Evolutionary conservation across 305 asterid species (phyloP).

Genomic region (Solanum hybrid): DNA sequence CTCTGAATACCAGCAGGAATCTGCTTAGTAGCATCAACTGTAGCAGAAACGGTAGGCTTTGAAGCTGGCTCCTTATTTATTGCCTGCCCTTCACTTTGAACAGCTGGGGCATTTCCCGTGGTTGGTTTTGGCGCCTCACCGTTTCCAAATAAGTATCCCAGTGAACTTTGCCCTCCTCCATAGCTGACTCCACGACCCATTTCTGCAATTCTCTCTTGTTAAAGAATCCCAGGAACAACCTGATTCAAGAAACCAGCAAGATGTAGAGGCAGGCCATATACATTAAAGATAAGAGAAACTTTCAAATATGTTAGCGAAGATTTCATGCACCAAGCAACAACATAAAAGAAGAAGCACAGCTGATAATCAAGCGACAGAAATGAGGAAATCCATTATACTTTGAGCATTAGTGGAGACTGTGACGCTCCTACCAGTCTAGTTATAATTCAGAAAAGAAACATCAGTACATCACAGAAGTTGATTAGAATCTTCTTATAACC

Average conservation of each 20-base stretch:
- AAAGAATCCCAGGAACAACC: background rate
- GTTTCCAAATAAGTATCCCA: conserved; percentile 23
- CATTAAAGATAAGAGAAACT: background rate
- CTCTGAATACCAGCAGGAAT: conserved; percentile 68
- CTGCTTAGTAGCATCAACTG: conserved; percentile 48
- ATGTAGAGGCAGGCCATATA: background rate
- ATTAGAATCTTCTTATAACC: background rate
- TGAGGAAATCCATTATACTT: background rate
- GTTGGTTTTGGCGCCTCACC: background rate
- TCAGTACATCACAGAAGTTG: background rate
- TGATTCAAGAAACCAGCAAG: background rate
- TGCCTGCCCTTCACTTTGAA: background rate
- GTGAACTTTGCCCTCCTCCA: conserved; percentile 69
- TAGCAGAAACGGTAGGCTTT: conserved; percentile 34
- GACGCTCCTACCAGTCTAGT: background rate
- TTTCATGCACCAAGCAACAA: background rate
- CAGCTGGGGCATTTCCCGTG: background rate
- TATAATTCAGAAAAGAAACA: background rate
- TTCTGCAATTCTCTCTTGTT: background rate
- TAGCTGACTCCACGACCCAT: conserved; percentile 80
- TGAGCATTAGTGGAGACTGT: background rate
- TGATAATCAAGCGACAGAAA: background rate
- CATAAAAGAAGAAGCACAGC: background rate
- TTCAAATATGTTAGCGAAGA: background rate
- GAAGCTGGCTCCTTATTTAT: conserved; percentile 28